phyloP scores from a whole-genome alignment of 345 rosid genomes.

The Camelina hispida region DNA sequence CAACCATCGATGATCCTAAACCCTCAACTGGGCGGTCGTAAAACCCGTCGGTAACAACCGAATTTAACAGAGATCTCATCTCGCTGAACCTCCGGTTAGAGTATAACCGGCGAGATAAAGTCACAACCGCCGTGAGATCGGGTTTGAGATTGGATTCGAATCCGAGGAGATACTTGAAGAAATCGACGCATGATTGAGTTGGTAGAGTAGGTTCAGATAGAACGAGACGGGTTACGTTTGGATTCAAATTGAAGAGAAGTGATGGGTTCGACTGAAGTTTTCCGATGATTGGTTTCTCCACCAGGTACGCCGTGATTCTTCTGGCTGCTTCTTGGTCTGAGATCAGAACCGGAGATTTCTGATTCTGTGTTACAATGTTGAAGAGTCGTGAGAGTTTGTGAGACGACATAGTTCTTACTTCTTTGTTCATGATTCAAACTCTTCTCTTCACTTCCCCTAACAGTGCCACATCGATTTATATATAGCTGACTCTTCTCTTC shows the following conservation, averaged over 20 bases:
- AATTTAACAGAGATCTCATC: conserved; percentile 56
- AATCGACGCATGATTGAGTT: conserved; percentile 55
- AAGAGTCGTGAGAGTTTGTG: conserved; percentile 38
- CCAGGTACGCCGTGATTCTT: conserved; percentile 33
- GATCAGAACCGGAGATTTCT: conserved; percentile 5
- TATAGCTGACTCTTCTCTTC: no score
- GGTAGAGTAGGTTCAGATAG: conserved; percentile 59
- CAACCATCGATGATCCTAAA: conserved; percentile 47
- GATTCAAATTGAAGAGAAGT: conserved; percentile 54
- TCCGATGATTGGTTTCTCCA: conserved; percentile 43
- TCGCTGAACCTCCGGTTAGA: conserved; percentile 52
- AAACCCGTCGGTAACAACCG: conserved; percentile 47
- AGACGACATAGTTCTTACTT: conserved; percentile 20
- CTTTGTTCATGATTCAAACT: conserved; percentile 21
- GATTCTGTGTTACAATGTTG: conserved; percentile 18
- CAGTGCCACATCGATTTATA: no score
- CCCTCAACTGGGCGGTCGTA: conserved; percentile 44
- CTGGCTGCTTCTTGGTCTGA: conserved; percentile 39
- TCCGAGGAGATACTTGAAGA: conserved; percentile 59
- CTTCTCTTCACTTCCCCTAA: neutral
- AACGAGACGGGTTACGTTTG: conserved; percentile 54
- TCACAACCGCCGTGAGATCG: conserved; percentile 55
- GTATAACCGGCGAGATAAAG: conserved; percentile 55
- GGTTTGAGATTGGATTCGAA: conserved; percentile 52
- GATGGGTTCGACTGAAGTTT: conserved; percentile 49